Conservation (phyloP, 1,284 basidiomycete genomes). For the Inonotus hispidus region DNA sequence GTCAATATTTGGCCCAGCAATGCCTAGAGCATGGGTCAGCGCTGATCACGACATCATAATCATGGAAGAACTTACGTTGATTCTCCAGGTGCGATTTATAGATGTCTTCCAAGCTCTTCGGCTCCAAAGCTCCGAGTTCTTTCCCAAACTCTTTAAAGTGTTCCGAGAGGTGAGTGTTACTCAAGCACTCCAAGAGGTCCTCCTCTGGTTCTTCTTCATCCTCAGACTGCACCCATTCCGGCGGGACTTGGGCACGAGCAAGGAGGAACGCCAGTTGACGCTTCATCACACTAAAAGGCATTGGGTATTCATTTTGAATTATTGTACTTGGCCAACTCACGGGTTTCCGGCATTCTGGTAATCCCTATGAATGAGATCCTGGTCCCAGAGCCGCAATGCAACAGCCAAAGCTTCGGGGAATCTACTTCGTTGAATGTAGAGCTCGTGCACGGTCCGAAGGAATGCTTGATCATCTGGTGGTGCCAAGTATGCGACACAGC, state of each 20-base stretch:
- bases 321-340: conserved; percentile 34
- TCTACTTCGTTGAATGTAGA: conserved; percentile 86
- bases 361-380: conserved; percentile 76
- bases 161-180: conserved; percentile 77
- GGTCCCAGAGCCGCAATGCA: conserved; percentile 83
- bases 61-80: conserved; percentile 48
- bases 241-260: conserved; percentile 86
- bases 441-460: conserved; percentile 83
- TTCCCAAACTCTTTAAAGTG: conserved; percentile 93
- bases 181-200: conserved; percentile 81
- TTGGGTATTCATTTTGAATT: background rate
- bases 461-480: conserved; percentile 93
- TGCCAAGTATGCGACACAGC: conserved; percentile 87
- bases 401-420: conserved; percentile 91
- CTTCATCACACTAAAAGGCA: conserved; percentile 71
- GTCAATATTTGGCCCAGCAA: conserved; percentile 72
- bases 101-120: conserved; percentile 93
- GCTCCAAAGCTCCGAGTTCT: conserved; percentile 87
- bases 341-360: conserved; percentile 85
- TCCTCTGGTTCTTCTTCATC: conserved; percentile 68
- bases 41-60: background rate
- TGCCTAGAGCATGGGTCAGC: conserved; percentile 35
- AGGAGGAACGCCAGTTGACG: conserved; percentile 94
- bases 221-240: conserved; percentile 80
- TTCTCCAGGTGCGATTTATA: conserved; percentile 97